A percentile compares a stretch with the other conserved stretches of the same genome.
Evolutionary conservation across 306 rosid genomes (phyloP).

Genomic region (Sophora flavescens): DNA sequence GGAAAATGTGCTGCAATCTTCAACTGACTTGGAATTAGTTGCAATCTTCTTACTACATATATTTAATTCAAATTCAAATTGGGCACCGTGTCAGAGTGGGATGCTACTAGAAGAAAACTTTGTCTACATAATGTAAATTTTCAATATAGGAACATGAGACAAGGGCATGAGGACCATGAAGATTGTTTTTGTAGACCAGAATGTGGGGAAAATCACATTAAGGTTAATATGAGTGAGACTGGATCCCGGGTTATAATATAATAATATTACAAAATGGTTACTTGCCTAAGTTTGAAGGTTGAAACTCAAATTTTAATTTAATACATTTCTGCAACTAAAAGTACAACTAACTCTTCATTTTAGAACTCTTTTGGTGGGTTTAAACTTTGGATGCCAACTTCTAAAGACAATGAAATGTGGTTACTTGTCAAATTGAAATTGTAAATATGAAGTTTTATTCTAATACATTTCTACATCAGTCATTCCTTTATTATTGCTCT

Average conservation of each 20-base stretch:
- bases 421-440: slow-evolving; percentile 51
- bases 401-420: slow-evolving; percentile 33
- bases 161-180: background rate
- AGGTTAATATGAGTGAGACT: background rate
- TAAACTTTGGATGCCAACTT: slow-evolving; percentile 1
- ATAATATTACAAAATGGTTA: slow-evolving; percentile 31
- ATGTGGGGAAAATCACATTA: slow-evolving; percentile 15
- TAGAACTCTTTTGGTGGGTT: slow-evolving; percentile 9
- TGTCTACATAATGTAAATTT: background rate
- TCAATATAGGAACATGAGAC: slow-evolving; percentile 25
- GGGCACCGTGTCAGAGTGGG: slow-evolving; percentile 42
- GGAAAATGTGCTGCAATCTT: slow-evolving; percentile 46
- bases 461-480: slow-evolving; percentile 31
- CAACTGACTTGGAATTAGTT: background rate
- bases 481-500: slow-evolving; percentile 5
- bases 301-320: background rate
- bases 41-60: slow-evolving; percentile 4
- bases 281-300: slow-evolving; percentile 32
- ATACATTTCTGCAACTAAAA: background rate
- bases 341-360: background rate
- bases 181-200: slow-evolving; percentile 36
- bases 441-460: slow-evolving; percentile 26
- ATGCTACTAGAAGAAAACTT: slow-evolving; percentile 25
- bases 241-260: background rate
- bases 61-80: slow-evolving; percentile 11